phyloP scores from a whole-genome alignment of 192 early-diverging fungal genomes.

The Backusella tuberculispora region DNA sequence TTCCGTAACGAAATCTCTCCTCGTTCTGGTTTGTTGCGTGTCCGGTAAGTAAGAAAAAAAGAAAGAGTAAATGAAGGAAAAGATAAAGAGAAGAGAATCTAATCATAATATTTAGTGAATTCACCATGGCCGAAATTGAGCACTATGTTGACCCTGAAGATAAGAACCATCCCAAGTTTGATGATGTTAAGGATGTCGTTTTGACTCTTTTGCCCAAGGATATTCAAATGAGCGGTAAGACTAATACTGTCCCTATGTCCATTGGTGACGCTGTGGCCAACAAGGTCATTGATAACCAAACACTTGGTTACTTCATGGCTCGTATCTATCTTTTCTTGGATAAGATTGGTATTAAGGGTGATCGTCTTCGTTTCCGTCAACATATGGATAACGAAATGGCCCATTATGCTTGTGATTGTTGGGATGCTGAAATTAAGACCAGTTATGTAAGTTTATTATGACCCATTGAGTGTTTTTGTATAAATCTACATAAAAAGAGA shows the following conservation, averaged over 20 bases:
- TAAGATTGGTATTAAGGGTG: slow-evolving; percentile 87
- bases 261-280: slow-evolving; percentile 92
- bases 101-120: slow-evolving; percentile 65
- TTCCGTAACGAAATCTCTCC: slow-evolving; percentile 99
- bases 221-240: slow-evolving; percentile 79
- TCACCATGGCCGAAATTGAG: slow-evolving; percentile 99
- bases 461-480: background rate
- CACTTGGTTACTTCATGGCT: slow-evolving; percentile 97
- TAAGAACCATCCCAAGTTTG: slow-evolving; percentile 93
- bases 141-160: slow-evolving; percentile 96
- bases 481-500: background rate
- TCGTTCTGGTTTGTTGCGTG: slow-evolving; percentile 90
- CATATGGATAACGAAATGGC: slow-evolving; percentile 99
- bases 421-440: slow-evolving; percentile 97
- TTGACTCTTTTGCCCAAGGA: slow-evolving; percentile 78
- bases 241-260: slow-evolving; percentile 66
- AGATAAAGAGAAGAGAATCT: background rate
- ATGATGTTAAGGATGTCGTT: slow-evolving; percentile 77
- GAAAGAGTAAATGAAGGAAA: background rate
- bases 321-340: slow-evolving; percentile 92
- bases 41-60: slow-evolving; percentile 64
- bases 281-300: slow-evolving; percentile 93
- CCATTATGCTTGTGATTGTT: slow-evolving; percentile 98
- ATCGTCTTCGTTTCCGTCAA: slow-evolving; percentile 92
- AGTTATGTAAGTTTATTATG: slow-evolving; percentile 66